Base-by-base conservation (phyloP, 2,329 filamentous ascomycete species). In the Cadophora sp. region DNA sequence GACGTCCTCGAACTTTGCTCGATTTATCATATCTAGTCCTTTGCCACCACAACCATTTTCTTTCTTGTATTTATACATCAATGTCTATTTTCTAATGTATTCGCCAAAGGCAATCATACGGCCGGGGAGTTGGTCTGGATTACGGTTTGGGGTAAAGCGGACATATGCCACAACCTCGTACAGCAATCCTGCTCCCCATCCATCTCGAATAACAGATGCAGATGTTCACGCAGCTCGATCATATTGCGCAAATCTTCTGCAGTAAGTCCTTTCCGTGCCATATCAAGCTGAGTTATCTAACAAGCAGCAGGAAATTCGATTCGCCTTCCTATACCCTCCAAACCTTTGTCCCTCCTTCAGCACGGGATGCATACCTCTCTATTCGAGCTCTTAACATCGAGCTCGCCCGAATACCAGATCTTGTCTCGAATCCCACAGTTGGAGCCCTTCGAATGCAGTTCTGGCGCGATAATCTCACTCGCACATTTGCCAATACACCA, bases 321-420 rank as follows among this genome's bases (percentile, higher is more conserved):
- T 91, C 94, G 64, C 92, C 96, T 70, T 94, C 96, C 18, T 93
- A 93, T 77, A 86, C 96, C 43, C 88, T 97, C 67, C 90, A 92
- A 70, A 90, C 92, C 68, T 97, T 97, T 80, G 87, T 97, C 68
- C 94, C 93, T 0, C 83, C 83, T 3, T 84, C 89, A 36, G 85
- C 91, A 14, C 89, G 89, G 75, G 90, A 96, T 79, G 91, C 93
- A 72, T 97, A 98, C 80, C 87, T 97, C 73, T 93, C 94, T 67
- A 88, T 99, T 66, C 92, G 95, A 70, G 91, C 94, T 60, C 89
- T 99, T 79, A 99, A 99, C 77, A 86, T 98, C 74, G 95, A 97
- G 79, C 87, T 97, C 68, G 92, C 95, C 53, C 88, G 92, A 66
- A 91, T 98, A 69, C 93, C 96, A 66, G 95, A 98, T 80, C 89